Evolutionary conservation across 805 yeast species (phyloP).

Genomic region (Candida rishiriensis): DNA sequence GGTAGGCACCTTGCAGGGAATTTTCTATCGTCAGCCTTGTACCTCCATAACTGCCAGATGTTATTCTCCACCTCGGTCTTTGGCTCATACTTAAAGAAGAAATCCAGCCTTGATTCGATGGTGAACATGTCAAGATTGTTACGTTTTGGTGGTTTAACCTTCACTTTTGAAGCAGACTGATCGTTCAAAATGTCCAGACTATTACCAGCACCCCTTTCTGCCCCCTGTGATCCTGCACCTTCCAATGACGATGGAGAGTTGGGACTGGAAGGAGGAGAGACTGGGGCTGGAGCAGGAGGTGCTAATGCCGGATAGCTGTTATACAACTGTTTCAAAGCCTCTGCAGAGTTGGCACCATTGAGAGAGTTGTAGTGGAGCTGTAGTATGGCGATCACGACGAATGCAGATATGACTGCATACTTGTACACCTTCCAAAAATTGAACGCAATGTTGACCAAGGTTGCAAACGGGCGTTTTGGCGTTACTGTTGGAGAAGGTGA

Average conservation of each 20-base stretch:
- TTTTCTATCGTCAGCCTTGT: constrained; percentile 18
- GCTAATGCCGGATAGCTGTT: constrained; percentile 6
- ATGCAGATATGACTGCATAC: constrained; percentile 6
- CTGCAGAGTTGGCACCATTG: not conserved
- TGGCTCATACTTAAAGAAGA: constrained; percentile 22
- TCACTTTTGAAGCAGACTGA: not conserved
- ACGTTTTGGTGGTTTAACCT: constrained; percentile 13
- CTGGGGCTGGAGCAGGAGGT: no score
- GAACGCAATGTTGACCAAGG: not conserved
- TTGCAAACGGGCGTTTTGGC: not conserved
- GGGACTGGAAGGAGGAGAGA: no score
- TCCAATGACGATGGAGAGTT: no score
- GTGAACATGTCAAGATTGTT: constrained; percentile 21
- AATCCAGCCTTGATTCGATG: constrained; percentile 22
- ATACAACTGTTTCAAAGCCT: constrained; percentile 1
- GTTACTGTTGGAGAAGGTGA: not conserved
- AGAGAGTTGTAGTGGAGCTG: not conserved
- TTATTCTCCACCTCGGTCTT: constrained; percentile 23
- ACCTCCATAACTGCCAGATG: constrained; percentile 28
- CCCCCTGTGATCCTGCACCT: no score
- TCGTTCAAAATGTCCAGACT: no score
- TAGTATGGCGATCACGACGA: constrained; percentile 5
- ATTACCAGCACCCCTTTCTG: no score
- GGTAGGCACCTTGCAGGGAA: constrained; percentile 13
- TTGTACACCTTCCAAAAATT: constrained; percentile 8